Evolutionary conservation across 371 early-diverging fungal genomes (phyloP).

Genomic region (Actinomucor elegans): DNA sequence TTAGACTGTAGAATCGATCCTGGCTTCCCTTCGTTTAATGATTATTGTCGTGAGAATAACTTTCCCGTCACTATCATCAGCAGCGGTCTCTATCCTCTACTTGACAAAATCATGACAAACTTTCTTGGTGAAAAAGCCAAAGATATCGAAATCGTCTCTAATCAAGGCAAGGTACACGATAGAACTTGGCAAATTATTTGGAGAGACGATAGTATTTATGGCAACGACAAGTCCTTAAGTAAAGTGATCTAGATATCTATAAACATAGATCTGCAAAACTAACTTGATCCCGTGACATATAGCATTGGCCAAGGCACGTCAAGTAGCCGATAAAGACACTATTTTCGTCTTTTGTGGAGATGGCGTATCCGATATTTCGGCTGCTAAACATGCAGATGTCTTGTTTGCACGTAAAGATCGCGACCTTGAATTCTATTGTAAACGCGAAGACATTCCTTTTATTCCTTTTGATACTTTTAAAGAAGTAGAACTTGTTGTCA

Average conservation of each 20-base stretch:
- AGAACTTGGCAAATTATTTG: constrained; percentile 58
- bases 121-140: constrained; percentile 47
- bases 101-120: constrained; percentile 45
- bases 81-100: constrained; percentile 52
- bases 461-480: constrained; percentile 55
- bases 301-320: constrained; percentile 43
- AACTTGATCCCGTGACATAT: too few species aligned
- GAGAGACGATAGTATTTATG: constrained; percentile 58
- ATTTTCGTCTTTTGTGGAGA: constrained; percentile 69
- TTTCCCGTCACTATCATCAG: constrained; percentile 60
- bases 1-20: constrained; percentile 48
- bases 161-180: constrained; percentile 40
- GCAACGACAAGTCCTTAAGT: constrained; percentile 61
- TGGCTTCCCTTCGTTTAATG: constrained; percentile 50
- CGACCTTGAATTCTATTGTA: constrained; percentile 65
- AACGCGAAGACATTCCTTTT: constrained; percentile 49
- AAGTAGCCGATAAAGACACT: constrained; percentile 29
- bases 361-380: constrained; percentile 69
- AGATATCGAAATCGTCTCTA: constrained; percentile 49
- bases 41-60: constrained; percentile 40
- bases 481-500: constrained; percentile 38
- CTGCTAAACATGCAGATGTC: constrained; percentile 66
- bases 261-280: not conserved
- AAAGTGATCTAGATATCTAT: constrained; percentile 11
- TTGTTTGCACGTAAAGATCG: constrained; percentile 64